Conservation (phyloP, 495 filamentous ascomycete species). For the Aspergillus wentii region DNA sequence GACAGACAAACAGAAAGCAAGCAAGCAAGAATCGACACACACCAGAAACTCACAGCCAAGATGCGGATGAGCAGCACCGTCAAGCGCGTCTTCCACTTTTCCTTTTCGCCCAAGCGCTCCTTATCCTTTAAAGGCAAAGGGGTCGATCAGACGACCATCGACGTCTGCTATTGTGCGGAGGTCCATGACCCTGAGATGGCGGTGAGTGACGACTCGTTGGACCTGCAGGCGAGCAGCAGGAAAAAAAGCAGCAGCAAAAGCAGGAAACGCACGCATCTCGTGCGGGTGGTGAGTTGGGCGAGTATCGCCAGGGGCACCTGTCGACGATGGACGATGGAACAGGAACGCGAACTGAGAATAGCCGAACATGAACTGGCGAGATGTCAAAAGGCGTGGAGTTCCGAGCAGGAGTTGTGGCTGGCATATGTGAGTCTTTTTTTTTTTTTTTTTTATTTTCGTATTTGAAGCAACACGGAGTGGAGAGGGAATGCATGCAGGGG, state of each 20-base stretch:
- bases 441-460: conserved; percentile 1
- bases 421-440: conserved; percentile 25
- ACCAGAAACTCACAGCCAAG: neutral
- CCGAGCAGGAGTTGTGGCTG: conserved; percentile 39
- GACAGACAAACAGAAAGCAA: conserved; percentile 8
- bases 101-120: conserved; percentile 8
- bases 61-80: conserved; percentile 15
- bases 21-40: neutral
- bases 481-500: no score
- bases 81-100: conserved; percentile 17
- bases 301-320: conserved; percentile 22
- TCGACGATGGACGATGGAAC: conserved; percentile 31
- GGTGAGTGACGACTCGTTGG: neutral
- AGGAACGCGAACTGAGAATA: conserved; percentile 26
- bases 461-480: no score
- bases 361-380: conserved; percentile 26
- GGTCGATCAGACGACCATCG: neutral
- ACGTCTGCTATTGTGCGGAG: neutral
- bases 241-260: conserved; percentile 2
- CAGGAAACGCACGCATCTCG: conserved; percentile 9
- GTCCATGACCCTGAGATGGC: neutral
- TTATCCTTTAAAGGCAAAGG: neutral
- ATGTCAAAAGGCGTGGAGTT: conserved; percentile 42
- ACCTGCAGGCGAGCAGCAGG: conserved; percentile 4
- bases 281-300: conserved; percentile 31